Percentiles rank a stretch among this genome's conserved stretches.
Evolutionary conservation across 495 filamentous ascomycete species (phyloP).

Genomic region (Aspergillus cavernicola): DNA sequence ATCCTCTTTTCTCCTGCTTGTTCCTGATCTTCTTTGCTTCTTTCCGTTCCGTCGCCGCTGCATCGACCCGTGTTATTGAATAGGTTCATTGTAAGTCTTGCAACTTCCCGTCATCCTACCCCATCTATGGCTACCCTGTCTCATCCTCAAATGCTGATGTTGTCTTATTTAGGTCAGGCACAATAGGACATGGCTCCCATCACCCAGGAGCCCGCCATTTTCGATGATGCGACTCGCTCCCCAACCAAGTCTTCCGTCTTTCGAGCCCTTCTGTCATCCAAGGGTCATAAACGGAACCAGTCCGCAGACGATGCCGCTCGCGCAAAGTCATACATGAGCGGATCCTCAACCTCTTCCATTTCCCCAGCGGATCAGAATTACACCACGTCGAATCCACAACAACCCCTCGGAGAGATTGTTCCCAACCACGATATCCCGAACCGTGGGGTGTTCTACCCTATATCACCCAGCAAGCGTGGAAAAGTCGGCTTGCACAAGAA

Average conservation of each 20-base stretch:
- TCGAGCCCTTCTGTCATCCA: conserved; percentile 42
- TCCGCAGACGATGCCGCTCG: conserved; percentile 36
- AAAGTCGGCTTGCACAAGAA: conserved; percentile 54
- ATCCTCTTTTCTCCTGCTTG: conserved; percentile 21
- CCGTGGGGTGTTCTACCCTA: conserved; percentile 16
- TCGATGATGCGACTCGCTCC: conserved; percentile 40
- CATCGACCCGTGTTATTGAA: conserved; percentile 1
- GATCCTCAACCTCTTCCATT: conserved; percentile 11
- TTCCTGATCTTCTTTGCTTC: conserved; percentile 17
- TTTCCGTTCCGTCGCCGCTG: not conserved
- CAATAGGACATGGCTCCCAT: conserved; percentile 38
- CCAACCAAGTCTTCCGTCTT: conserved; percentile 41
- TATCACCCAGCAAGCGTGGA: conserved; percentile 24
- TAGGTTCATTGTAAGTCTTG: conserved; percentile 28
- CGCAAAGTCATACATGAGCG: conserved; percentile 6
- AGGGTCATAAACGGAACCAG: conserved; percentile 38
- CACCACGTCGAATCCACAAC: conserved; percentile 22
- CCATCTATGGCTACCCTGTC: too few species aligned
- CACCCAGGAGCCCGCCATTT: conserved; percentile 39
- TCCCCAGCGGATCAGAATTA: conserved; percentile 28
- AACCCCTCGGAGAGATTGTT: conserved; percentile 36
- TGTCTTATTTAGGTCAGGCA: conserved; percentile 24
- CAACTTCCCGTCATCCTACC: conserved; percentile 5
- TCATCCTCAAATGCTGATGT: conserved; percentile 8
- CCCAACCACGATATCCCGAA: conserved; percentile 37